These are phyloP conservation scores for Cladophialophora psammophila DNA, from an alignment of 2,329 filamentous ascomycete species.

Conservation along the genomic window DNA sequence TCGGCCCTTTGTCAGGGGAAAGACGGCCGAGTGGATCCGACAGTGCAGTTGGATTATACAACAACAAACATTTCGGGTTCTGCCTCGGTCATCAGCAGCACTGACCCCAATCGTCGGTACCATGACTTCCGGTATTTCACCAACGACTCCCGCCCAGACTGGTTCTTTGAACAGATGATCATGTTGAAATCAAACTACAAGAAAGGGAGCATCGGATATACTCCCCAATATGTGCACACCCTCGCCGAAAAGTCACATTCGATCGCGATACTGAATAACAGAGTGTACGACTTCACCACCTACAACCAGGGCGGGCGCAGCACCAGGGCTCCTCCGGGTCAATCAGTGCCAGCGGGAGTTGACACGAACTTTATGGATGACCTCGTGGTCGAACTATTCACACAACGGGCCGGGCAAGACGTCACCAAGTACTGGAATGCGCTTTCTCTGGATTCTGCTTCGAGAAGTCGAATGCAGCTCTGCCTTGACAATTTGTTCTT, in stretches of 20 bases:
- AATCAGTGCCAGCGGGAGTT: constrained; percentile 56
- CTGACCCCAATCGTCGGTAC: constrained; percentile 78
- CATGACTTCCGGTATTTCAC: constrained; percentile 91
- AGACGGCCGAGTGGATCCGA: constrained; percentile 69
- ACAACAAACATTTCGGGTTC: constrained; percentile 76
- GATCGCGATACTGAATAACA: constrained; percentile 78
- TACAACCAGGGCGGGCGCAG: constrained; percentile 79
- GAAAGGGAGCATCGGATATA: constrained; percentile 88
- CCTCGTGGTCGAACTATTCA: constrained; percentile 77
- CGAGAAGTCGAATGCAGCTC: constrained; percentile 73
- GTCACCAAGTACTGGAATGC: constrained; percentile 83
- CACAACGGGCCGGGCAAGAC: constrained; percentile 76
- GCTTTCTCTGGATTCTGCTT: constrained; percentile 64
- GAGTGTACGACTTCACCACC: constrained; percentile 87
- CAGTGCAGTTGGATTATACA: constrained; percentile 85
- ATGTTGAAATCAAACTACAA: constrained; percentile 79
- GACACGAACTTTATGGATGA: constrained; percentile 82
- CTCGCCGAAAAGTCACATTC: constrained; percentile 69
- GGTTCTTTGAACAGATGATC: constrained; percentile 89
- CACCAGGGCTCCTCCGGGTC: constrained; percentile 64
- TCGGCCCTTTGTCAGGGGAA: constrained; percentile 86
- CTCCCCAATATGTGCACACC: constrained; percentile 75
- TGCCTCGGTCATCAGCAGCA: constrained; percentile 67
- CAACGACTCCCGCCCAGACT: constrained; percentile 83
- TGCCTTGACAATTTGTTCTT: constrained; percentile 97